phyloP scores from a whole-genome alignment of 768 basidiomycete species.

The Strobilomyces confusus region DNA sequence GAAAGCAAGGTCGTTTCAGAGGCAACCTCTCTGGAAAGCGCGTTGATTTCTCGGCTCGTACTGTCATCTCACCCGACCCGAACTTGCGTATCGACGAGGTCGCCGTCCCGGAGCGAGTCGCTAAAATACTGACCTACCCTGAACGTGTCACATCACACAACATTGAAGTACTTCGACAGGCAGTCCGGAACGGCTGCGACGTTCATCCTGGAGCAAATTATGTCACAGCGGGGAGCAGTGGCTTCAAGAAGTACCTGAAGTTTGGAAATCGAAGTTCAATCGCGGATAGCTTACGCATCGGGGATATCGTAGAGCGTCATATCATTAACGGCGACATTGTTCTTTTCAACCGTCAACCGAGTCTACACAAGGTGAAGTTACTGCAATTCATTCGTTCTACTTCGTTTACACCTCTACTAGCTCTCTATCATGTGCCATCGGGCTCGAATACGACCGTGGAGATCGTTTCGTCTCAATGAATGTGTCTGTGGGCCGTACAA shows the following conservation, averaged over 20 bases:
- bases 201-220: slow-evolving; percentile 95
- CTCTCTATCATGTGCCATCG: slow-evolving; percentile 99
- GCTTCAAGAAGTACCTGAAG: slow-evolving; percentile 83
- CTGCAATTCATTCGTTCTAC: neutral
- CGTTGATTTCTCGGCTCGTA: slow-evolving; percentile 97
- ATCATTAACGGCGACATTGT: slow-evolving; percentile 94
- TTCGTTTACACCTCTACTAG: slow-evolving; percentile 34
- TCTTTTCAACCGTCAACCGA: slow-evolving; percentile 97
- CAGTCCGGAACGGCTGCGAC: slow-evolving; percentile 85
- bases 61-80: slow-evolving; percentile 99
- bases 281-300: slow-evolving; percentile 78
- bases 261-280: slow-evolving; percentile 79
- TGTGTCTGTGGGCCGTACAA: slow-evolving; percentile 99
- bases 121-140: slow-evolving; percentile 93
- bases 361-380: slow-evolving; percentile 79
- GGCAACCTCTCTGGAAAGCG: slow-evolving; percentile 98
- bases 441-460: slow-evolving; percentile 94
- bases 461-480: slow-evolving; percentile 95
- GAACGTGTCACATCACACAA: slow-evolving; percentile 94
- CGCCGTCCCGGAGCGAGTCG: slow-evolving; percentile 92
- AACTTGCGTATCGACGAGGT: slow-evolving; percentile 98
- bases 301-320: slow-evolving; percentile 94
- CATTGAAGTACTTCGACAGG: slow-evolving; percentile 67
- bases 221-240: slow-evolving; percentile 73
- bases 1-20: slow-evolving; percentile 97